phyloP scores from a whole-genome alignment of 352 stramenopile genomes.

The Aphanomyces euteiches region DNA sequence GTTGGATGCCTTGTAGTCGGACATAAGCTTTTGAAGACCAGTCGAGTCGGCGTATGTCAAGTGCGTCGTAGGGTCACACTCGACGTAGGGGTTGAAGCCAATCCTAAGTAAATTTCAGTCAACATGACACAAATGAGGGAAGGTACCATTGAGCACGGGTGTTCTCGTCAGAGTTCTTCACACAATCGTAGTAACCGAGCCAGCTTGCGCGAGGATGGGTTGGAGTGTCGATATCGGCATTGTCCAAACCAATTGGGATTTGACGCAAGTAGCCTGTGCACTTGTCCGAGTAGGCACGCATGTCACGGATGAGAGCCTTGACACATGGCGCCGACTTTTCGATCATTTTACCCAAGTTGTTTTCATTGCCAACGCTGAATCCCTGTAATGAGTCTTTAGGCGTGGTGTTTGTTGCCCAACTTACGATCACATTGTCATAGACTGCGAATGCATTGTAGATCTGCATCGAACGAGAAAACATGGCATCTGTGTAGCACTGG shows the following conservation, averaged over 20 bases:
- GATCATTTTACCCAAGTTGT: slow-evolving; percentile 52
- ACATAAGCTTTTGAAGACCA: slow-evolving; percentile 51
- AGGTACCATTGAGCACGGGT: slow-evolving; percentile 50
- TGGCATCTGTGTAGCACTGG: slow-evolving; percentile 47
- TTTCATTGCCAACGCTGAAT: slow-evolving; percentile 68
- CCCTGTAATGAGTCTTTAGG: slow-evolving; percentile 27
- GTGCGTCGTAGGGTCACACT: slow-evolving; percentile 52
- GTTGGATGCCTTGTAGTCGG: slow-evolving; percentile 45
- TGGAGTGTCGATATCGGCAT: slow-evolving; percentile 49
- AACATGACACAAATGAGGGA: background rate
- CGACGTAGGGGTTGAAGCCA: slow-evolving; percentile 66
- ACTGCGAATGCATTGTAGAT: slow-evolving; percentile 69
- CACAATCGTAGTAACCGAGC: slow-evolving; percentile 74
- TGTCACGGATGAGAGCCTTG: slow-evolving; percentile 67
- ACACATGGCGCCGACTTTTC: slow-evolving; percentile 49
- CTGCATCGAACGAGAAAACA: slow-evolving; percentile 57
- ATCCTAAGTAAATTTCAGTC: slow-evolving; percentile 31
- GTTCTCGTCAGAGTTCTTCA: slow-evolving; percentile 42
- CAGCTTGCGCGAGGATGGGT: slow-evolving; percentile 51
- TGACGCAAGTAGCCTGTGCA: slow-evolving; percentile 45
- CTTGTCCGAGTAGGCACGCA: slow-evolving; percentile 44
- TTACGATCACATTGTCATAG: slow-evolving; percentile 60
- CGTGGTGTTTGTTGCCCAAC: background rate
- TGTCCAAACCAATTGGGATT: slow-evolving; percentile 68
- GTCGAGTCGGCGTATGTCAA: slow-evolving; percentile 48